Evolutionary conservation across 441 rosid species (phyloP), one percentile per base, ranked within the genome.

Genomic region (Metrosideros polymorpha): DNA sequence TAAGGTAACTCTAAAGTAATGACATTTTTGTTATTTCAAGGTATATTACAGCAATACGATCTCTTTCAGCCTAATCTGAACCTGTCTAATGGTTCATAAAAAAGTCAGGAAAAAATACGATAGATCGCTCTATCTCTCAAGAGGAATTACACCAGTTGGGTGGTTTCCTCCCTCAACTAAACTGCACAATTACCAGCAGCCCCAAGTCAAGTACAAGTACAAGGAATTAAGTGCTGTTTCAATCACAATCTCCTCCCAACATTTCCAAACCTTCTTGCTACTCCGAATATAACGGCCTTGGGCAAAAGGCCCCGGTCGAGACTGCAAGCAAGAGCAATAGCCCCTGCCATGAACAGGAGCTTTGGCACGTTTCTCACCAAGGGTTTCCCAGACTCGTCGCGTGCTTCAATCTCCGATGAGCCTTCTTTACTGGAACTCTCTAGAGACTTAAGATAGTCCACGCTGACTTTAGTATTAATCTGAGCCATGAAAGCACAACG

Each of bases 401-500:
- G 76, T 5, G 85, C 66, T 61, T 88, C 92, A 24, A 30, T 54
- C 29, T 90, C 94, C 5, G 87, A 84, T 14, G 90, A 53, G 42
- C 84, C 87, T 71, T 71, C 79, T 71, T 71, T 71, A 2, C 87
- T 88, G 18, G 84, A 79, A 43, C 83, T 75, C 82, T 56, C 91
- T 87, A 92, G 86, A 2, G 94, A 90, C 85, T 86, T 83, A 57
- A 92, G 89, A 86, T 87, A 86, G 30, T 89, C 90, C 4, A 90
- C 52, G 61, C 86, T 89, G 84, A 94, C 86, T 82, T 92, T 95
- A 88, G 94, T 92, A 89, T 91, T 94, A 84, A 95, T 93, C 66
- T 89, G 94, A 35, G 98, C 96, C 95, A 95, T 90, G 32, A 86
- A 82, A 10, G 98, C 98, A 47, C 90, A 63, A 27, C 86, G 92